phyloP scores from a whole-genome alignment of 495 filamentous ascomycete species.

The Trichoderma parareesei region DNA sequence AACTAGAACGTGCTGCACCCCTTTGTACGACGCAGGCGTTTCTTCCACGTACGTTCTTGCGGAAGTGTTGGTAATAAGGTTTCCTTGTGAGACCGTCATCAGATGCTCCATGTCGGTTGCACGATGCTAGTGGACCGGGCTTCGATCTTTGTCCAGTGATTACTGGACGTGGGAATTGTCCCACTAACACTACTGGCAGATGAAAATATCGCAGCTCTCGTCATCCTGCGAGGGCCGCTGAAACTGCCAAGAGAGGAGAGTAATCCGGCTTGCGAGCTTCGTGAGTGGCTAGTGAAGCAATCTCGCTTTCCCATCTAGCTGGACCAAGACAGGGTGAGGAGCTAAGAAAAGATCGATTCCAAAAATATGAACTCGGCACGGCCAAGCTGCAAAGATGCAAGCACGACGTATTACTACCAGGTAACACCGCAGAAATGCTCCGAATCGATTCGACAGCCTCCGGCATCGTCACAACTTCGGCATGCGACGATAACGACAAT shows the following conservation, averaged over 20 bases:
- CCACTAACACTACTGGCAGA: not conserved
- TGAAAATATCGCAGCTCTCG: not conserved
- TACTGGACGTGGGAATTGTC: not conserved
- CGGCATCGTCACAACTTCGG: not conserved
- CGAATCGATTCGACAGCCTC: not conserved
- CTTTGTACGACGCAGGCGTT: not conserved
- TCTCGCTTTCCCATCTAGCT: not conserved
- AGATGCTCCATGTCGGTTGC: conserved; percentile 1
- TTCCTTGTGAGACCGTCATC: not conserved
- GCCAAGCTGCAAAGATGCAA: not conserved
- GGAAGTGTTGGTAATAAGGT: not conserved
- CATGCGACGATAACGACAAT: not conserved
- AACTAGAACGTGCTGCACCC: not conserved
- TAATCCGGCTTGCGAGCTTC: not conserved
- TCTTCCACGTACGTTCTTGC: too few relatives aligned
- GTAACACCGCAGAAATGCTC: not conserved
- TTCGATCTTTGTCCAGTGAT: not conserved
- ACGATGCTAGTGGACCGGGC: conserved; percentile 6
- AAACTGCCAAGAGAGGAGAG: not conserved
- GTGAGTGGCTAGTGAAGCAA: not conserved
- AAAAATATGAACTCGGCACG: not conserved
- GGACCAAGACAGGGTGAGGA: not conserved
- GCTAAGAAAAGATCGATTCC: not conserved
- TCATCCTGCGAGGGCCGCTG: not conserved
- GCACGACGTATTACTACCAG: not conserved